These are phyloP conservation scores for Colletotrichum simmondsii DNA, from an alignment of 2,329 filamentous ascomycete species.

Conservation along the genomic window DNA sequence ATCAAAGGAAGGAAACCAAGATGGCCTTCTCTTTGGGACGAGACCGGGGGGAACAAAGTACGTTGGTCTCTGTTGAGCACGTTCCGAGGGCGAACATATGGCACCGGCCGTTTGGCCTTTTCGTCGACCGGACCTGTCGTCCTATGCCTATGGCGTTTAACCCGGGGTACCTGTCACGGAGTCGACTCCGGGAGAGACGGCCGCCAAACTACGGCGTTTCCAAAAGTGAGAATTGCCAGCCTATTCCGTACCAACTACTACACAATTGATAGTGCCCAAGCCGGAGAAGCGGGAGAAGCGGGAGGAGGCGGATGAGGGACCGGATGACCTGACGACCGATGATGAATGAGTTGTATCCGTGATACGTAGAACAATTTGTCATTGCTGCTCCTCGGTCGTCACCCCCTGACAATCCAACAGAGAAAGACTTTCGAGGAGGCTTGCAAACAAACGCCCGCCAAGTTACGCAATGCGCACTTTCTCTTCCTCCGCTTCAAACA, in stretches of 20 bases:
- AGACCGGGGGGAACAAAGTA: conserved; percentile 5
- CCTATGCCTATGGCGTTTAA: background rate
- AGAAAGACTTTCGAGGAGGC: background rate
- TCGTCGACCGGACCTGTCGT: background rate
- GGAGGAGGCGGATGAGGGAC: background rate
- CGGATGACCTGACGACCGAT: background rate
- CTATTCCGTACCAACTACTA: background rate
- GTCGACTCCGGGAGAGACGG: conserved; percentile 9
- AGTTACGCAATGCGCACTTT: background rate
- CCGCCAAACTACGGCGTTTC: background rate
- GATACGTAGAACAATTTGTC: background rate
- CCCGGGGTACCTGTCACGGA: conserved; percentile 4
- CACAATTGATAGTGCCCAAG: background rate
- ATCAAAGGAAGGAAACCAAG: background rate
- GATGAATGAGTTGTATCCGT: background rate
- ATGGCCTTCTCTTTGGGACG: background rate
- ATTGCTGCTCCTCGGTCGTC: background rate
- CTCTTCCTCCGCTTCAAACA: background rate
- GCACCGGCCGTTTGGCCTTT: background rate
- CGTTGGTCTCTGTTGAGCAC: background rate
- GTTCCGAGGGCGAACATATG: background rate
- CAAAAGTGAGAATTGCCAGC: background rate
- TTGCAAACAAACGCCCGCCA: background rate
- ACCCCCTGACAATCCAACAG: background rate
- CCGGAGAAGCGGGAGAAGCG: background rate